Base-by-base conservation (phyloP, 768 basidiomycete genomes). In the Gymnopilus junonius region DNA sequence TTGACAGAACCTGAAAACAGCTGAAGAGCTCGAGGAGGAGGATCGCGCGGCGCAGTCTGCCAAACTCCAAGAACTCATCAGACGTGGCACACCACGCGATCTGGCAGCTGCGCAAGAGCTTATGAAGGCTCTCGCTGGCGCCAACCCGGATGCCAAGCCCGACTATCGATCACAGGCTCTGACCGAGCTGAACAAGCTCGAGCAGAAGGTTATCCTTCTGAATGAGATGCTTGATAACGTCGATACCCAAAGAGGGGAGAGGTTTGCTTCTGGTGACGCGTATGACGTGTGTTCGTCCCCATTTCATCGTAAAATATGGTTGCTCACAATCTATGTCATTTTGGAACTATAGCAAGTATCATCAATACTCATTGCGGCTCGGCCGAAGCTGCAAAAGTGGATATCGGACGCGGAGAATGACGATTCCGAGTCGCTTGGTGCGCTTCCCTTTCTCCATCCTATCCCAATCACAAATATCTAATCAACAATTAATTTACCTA, bases 151-250 rank as follows among this genome's bases (percentile, higher is more conserved):
- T 20, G 86, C 93, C 43, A 94, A 95, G 73, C 94, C 94, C 0
- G 95, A 99, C 74, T 99, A 99, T 75, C 90, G 93, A 15, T 83
- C 89, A 10, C 95, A 99, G 70, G 91, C 95, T 0, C 78, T 95
- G 35, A 88, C 86, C 2, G 97, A 99, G 68, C 87, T 99, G 32
- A 94, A 93, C 70, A 97, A 97, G 74, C 83, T 99, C 17, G 96
- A 99, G 77, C 89, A 90, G 73, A 96, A 99, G 75, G 95, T 97
- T 55, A 88, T 99, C 20, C 76, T 99, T n/a, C 80, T 99, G 37
- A 97, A 97, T 70, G 97, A 99, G 76, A 91, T 99, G 91, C 82
- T 99, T 50, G 95, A 99, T 66, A 98, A 98, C 70, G 91, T 92
- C 20, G 91, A 93, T 61, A 79, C 78, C 10, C 76, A 79, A 53